These are phyloP conservation scores for Aspergillus proliferans DNA, from an alignment of 2,329 filamentous ascomycete genomes.

Conservation along the genomic window DNA sequence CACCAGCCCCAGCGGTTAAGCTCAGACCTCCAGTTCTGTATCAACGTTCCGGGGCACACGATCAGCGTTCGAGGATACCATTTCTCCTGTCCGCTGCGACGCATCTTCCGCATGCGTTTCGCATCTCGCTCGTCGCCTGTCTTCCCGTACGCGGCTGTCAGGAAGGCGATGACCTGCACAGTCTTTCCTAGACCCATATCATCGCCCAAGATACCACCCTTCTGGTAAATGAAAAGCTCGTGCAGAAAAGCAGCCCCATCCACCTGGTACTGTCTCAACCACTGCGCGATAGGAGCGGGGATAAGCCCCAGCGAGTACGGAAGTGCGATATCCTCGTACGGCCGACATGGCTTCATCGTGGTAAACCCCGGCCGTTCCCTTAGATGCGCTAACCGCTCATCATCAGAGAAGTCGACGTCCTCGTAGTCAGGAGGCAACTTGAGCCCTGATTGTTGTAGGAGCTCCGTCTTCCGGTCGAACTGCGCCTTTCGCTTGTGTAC, in stretches of 20 bases:
- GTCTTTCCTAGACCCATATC: conserved; percentile 99
- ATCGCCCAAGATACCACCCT: conserved; percentile 83
- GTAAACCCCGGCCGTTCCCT: conserved; percentile 65
- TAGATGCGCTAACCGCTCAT: conserved; percentile 56
- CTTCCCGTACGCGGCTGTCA: conserved; percentile 89
- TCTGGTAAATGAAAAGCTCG: conserved; percentile 81
- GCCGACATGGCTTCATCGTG: conserved; percentile 56
- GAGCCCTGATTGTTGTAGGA: conserved; percentile 61
- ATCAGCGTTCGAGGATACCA: conserved; percentile 86
- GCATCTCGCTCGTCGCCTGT: conserved; percentile 78
- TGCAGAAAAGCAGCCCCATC: conserved; percentile 81
- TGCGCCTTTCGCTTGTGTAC: conserved; percentile 59
- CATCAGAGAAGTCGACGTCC: conserved; percentile 69
- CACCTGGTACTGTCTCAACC: conserved; percentile 86
- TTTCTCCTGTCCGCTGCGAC: conserved; percentile 49
- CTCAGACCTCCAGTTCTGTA: conserved; percentile 87
- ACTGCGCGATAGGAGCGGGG: conserved; percentile 83
- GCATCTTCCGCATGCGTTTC: conserved; percentile 82
- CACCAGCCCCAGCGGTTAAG: conserved; percentile 92
- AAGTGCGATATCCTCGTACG: conserved; percentile 69
- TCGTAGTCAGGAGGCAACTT: conserved; percentile 71
- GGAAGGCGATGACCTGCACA: conserved; percentile 87
- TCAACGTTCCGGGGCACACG: conserved; percentile 79
- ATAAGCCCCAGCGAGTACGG: conserved; percentile 72
- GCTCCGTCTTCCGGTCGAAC: conserved; percentile 59